Evolutionary conservation across 805 yeast species (phyloP).

Genomic region (Nakazawaea holstii): DNA sequence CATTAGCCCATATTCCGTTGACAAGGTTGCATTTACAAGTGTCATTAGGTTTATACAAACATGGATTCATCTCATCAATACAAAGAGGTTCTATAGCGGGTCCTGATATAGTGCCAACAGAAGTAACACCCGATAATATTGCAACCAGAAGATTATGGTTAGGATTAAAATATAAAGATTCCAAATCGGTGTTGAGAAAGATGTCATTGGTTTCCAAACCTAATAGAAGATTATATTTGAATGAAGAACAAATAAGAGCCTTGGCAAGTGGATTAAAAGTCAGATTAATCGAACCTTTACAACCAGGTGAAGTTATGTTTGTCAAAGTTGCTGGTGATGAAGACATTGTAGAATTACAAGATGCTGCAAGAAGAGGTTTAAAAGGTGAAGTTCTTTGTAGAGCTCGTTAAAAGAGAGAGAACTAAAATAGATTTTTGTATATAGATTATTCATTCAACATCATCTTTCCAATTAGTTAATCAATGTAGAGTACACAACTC

Average conservation of each 20-base stretch:
- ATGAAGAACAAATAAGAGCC: conserved; percentile 57
- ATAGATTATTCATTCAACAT: not conserved
- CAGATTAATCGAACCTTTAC: conserved; percentile 71
- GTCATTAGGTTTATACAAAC: conserved; percentile 79
- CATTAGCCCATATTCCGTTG: conserved; percentile 78
- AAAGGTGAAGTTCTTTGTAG: conserved; percentile 83
- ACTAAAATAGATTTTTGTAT: conserved; percentile 2
- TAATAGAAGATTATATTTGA: conserved; percentile 64
- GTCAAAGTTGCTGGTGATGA: conserved; percentile 43
- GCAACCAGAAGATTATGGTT: conserved; percentile 87
- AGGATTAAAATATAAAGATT: conserved; percentile 81
- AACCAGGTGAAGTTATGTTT: conserved; percentile 85
- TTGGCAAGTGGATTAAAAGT: conserved; percentile 74
- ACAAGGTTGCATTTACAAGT: conserved; percentile 78
- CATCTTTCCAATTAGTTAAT: too few relatives aligned
- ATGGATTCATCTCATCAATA: conserved; percentile 81
- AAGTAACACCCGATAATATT: conserved; percentile 82
- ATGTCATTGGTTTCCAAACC: conserved; percentile 81
- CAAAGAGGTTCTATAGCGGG: conserved; percentile 82
- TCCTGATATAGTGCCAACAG: conserved; percentile 73
- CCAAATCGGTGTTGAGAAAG: conserved; percentile 67
- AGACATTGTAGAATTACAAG: conserved; percentile 70
- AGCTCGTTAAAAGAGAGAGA: conserved; percentile 34
- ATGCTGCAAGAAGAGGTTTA: conserved; percentile 70
- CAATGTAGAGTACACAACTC: too few relatives aligned